Evolutionary conservation across 345 rosid genomes (phyloP), one percentile per base, ranked within the genome.

Genomic region (Salix dunnii): DNA sequence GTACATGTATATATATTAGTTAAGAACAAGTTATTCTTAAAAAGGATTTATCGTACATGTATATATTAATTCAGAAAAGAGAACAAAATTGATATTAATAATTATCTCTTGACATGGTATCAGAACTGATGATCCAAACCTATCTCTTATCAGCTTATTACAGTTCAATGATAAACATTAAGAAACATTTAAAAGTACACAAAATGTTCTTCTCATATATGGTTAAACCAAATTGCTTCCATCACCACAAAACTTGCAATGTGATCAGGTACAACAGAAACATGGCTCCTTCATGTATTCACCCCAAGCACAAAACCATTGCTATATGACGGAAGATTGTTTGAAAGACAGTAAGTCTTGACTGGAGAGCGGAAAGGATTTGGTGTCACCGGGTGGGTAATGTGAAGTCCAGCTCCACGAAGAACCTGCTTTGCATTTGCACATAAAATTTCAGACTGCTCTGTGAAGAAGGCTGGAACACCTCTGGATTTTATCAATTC

Each of bases 371-470:
- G 83, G 73, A 86, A 82, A 53, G 86, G 84, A 75, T 84, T 80
- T n/a, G 78, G 87, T 31, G 87, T 79, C 70, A 80, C 81, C 4
- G 78, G 82, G 40, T 87, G 85, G 23, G 77, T 84, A 73, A 81
- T 77, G 25, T 78, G 84, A 55, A 84, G 74, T 77, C 93, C 89
- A 49, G 90, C 84, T 12, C 85, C 74, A 42, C 85, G 84, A 65
- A 87, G 78, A 33, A 78, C 81, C 74, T 80, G 84, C 79, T 86
- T 85, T n/a, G 88, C 80, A 78, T 87, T 84, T 69, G 76, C 76
- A 9, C 87, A 89, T 23, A 85, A 78, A 76, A 87, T 79, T 78
- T 89, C 92, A 21, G 89, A 85, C 65, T 76, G 84, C 66, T 90
- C 87, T 2, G 89, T 88, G 74, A 86, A 84, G 78, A 85, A 86